These are phyloP conservation scores for Tilletia setariae DNA, from an alignment of 1,284 basidiomycete genomes.

Conservation along the genomic window DNA sequence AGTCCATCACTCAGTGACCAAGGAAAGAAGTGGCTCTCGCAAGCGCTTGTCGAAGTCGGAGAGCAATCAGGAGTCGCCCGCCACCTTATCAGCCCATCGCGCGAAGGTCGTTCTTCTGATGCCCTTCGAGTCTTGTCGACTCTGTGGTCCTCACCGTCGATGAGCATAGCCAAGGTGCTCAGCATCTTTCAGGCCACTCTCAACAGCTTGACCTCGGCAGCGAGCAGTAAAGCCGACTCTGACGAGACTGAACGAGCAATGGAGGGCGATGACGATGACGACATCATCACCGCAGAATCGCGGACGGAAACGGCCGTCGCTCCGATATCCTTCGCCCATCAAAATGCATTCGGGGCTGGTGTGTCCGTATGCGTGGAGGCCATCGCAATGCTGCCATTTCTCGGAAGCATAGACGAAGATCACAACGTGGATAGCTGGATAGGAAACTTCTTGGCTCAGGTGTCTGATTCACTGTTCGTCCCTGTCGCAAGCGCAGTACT, in stretches of 20 bases:
- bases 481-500: constrained; percentile 64
- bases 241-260: neutral
- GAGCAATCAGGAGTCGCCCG: neutral
- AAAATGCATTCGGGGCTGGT: neutral
- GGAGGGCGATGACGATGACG: neutral
- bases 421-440: constrained; percentile 67
- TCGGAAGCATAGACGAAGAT: constrained; percentile 63
- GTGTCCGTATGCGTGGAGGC: constrained; percentile 10
- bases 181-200: neutral
- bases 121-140: neutral
- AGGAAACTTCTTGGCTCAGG: constrained; percentile 63
- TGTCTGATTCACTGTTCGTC: constrained; percentile 62
- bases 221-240: neutral
- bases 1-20: constrained; percentile 4
- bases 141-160: neutral
- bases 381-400: constrained; percentile 59
- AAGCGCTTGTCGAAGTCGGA: neutral
- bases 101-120: neutral
- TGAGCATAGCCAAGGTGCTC: neutral
- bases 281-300: neutral
- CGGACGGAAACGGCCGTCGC: neutral
- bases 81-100: neutral
- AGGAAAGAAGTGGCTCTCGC: constrained; percentile 1
- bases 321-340: neutral
- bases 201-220: neutral